Percentiles rank a stretch among this genome's conserved stretches.
phyloP scores from a whole-genome alignment of 305 asterid genomes.

The Solanum hybrid region DNA sequence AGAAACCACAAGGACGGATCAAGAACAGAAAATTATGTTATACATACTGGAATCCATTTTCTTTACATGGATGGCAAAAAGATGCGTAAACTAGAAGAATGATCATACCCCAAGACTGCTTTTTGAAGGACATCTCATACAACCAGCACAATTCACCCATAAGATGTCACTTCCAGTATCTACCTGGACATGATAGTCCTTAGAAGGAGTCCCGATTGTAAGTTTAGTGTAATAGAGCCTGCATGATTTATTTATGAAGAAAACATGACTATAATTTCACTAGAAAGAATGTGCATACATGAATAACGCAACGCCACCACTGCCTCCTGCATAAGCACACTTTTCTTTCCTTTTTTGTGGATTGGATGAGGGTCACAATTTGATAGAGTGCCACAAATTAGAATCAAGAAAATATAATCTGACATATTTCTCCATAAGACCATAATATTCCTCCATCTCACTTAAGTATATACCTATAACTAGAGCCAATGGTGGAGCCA shows the following conservation, averaged over 20 bases:
- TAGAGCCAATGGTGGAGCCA: background rate
- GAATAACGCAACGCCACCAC: background rate
- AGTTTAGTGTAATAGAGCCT: conserved; percentile 81
- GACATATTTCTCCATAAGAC: background rate
- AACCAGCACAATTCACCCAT: conserved; percentile 84
- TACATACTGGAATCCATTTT: background rate
- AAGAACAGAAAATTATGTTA: background rate
- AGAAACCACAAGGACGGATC: background rate
- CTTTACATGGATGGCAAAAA: background rate
- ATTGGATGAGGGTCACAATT: background rate
- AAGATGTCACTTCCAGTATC: conserved; percentile 93
- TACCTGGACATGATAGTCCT: conserved; percentile 71
- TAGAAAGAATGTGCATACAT: background rate
- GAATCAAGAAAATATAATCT: background rate
- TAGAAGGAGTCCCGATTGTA: conserved; percentile 71
- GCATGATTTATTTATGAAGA: conserved; percentile 14
- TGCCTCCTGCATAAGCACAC: background rate
- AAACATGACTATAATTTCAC: conserved; percentile 1
- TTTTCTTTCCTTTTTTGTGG: background rate
- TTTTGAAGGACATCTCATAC: conserved; percentile 55
- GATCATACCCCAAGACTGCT: conserved; percentile 54
- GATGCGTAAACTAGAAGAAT: background rate
- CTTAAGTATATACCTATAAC: background rate
- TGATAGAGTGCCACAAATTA: background rate
- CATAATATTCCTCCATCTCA: background rate